Evolutionary conservation across 345 rosid species (phyloP), one percentile per base, ranked within the genome.

Genomic region (Syzygium oleosum): DNA sequence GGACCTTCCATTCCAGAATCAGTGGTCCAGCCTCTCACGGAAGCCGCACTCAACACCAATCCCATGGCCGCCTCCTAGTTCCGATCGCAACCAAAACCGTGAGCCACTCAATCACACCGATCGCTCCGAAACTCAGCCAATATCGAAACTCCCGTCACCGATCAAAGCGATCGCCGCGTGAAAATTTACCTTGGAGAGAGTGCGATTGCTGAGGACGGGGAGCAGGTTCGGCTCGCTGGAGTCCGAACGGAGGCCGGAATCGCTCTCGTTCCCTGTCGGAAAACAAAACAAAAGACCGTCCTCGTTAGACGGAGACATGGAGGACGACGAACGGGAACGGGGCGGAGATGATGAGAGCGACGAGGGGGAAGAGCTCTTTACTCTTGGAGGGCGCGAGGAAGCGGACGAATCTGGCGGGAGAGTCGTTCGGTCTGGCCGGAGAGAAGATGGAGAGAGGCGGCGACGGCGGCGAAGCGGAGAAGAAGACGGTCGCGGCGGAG

Each of bases 1-100:
- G 98, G 98, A 17, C 99, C 99, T 91, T 96, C 97, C 99, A 97
- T 96, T 34, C 99, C 98, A 6, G 98, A 97, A 65, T 96, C 95
- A 4, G 99, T 97, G 2, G 97, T 97, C 99, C 98, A 97, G 5
- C 99, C 98, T 89, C 98, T 89, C 31, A 95, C 93, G n/a, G 99
- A 94, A 2, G 98, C 96, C n/a, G 95, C 94, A 88, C 95, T 96
- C 87, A 97, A 88, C 79, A 96, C 98, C 91, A 97, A 91, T 79
- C 98, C 98, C 98, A 97, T 97, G 10, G 98, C 98, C 6, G 85
- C 98, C 55, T 97, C 98, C 96, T 96, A 85, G 46, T 51, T 38
- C 68, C 15, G 61, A 52, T 61, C 80, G 53, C 77, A 56, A 34
- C 3, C 77, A 51, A 80, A 77, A 63, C 87, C 77, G 49, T 73